Base-by-base conservation (phyloP, 345 rosid species). In the Ricinus communis region DNA sequence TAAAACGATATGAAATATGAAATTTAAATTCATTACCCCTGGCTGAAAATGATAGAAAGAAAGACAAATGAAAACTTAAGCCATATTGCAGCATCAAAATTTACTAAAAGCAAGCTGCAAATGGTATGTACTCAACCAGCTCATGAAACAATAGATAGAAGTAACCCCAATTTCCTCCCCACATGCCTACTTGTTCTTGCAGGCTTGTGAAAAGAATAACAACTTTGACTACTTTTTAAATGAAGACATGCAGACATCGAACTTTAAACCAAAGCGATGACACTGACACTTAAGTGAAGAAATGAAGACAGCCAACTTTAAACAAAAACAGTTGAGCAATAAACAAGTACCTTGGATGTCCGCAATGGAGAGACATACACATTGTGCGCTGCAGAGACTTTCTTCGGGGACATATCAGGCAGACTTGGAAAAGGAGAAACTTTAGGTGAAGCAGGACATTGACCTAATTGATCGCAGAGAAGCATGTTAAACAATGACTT, bases 361-460 rank as follows among this genome's bases (percentile, higher is more conserved):
- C 99, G 88, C 80, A 95, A 80, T 11, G 98, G 98, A 75, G 98
- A 94, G 59, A 94, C 97, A 65, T 94, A 94, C 28, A 94, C 95
- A 71, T 94, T 94, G 76, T 87, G 97, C 38, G 81, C 79, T 38
- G 98, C 86, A 40, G 97, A 94, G 46, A 91, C 91, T 85, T 94
- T 94, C 80, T 87, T 91, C 0, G 98, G 97, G 31, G 98, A 94
- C 98, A 94, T 91, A 76, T 94, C 97, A 41, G 98, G 98, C 55
- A 94, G 91, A 79, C 73, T 85, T 66, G 97, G 96, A 75, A 94
- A 94, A 65, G 89, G 81, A 56, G 92, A 82, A 54, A 87, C 85
- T 77, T 88, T 90, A 38, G 98, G 98, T 21, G 97, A 91, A 77
- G 90, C 95, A 12, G 96, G 96, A 71, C 95, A 86, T 60, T 78